Evolutionary conservation across 1,284 basidiomycete genomes (phyloP).

Genomic region (Ceratobasidium sp.): DNA sequence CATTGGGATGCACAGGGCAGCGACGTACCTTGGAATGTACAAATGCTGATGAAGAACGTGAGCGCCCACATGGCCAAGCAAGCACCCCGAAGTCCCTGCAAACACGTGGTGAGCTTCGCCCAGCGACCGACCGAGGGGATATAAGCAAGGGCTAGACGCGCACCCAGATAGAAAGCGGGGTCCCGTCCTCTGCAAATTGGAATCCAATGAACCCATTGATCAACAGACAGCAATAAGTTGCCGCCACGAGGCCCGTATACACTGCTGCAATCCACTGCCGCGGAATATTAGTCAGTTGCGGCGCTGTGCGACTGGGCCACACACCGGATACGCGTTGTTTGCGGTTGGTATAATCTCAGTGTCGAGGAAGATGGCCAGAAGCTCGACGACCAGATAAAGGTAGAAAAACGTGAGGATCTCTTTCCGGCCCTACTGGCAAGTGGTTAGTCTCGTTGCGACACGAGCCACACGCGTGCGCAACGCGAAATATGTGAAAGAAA

Average conservation of each 20-base stretch:
- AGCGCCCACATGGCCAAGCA: slow-evolving; percentile 85
- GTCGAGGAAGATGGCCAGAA: slow-evolving; percentile 96
- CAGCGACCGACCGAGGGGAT: slow-evolving; percentile 24
- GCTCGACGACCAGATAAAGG: slow-evolving; percentile 91
- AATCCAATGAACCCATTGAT: slow-evolving; percentile 99
- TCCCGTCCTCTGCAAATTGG: slow-evolving; percentile 99
- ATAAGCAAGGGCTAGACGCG: slow-evolving; percentile 52
- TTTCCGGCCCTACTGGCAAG: slow-evolving; percentile 71
- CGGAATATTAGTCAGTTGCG: slow-evolving; percentile 20
- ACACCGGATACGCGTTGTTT: slow-evolving; percentile 84
- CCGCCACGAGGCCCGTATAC: slow-evolving; percentile 91
- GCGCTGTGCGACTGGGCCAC: slow-evolving; percentile 54
- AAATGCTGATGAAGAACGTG: slow-evolving; percentile 90
- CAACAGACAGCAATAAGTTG: slow-evolving; percentile 90
- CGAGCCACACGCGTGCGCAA: background rate
- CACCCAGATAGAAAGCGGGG: slow-evolving; percentile 95
- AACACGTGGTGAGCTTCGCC: slow-evolving; percentile 20
- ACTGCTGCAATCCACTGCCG: slow-evolving; percentile 93
- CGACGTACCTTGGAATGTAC: slow-evolving; percentile 82
- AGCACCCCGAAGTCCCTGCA: slow-evolving; percentile 84
- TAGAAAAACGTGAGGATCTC: slow-evolving; percentile 99
- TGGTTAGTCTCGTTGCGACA: slow-evolving; percentile 13
- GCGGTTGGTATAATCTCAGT: slow-evolving; percentile 95
- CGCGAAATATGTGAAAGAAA: background rate
- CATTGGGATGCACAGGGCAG: slow-evolving; percentile 8